Evolutionary conservation across 371 early-diverging fungal genomes (phyloP), one percentile per base, ranked within the genome.

Genomic region (Mortierella sp.): DNA sequence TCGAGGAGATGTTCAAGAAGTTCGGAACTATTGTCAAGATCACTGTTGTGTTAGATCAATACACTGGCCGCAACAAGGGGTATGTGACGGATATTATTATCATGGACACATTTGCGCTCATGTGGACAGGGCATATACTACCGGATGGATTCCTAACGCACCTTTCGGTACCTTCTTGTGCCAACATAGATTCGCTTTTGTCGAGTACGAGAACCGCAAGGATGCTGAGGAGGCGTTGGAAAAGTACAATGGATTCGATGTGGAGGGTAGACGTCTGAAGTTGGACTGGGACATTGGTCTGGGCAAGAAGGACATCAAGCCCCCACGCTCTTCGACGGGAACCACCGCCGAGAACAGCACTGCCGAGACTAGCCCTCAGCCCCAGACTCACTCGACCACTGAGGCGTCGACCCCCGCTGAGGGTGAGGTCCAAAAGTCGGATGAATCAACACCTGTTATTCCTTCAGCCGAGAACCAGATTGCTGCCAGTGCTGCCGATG

Each of bases 251-350:
- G 91, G 90, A 66, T 92, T 91, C 70, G 90, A 87, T 50, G 90
- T 95, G 22, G 92, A 93, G 76, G 94, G 94, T 26, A 91, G 95
- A 71, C 88, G 93, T 48, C 76, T 95, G 76, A 93, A 93, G 79
- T 79, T 95, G 72, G 95, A 95, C 79, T 95, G 95, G 95, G 94
- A 94, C 74, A 89, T 93, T 88, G 94, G 94, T 43, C 86, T 89
- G 76, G 86, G 87, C 71, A 91, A 92, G 86, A 94, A 94, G 76
- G 94, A 91, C 58, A 83, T 83, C 24, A 83, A 83, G 73, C 83
- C 83, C 47, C 39, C 73, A 70, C 74, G 79, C 50, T 61, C n/a
- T n/a, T n/a, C 70, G 31, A 37, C 77, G 39, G 74, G 43, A 72
- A 68, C 58, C 5, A 74, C 71, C 29, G 43, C 63, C n/a, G 68